phyloP scores from a whole-genome alignment of 1,284 basidiomycete genomes.

The Moniliophthora roreri region DNA sequence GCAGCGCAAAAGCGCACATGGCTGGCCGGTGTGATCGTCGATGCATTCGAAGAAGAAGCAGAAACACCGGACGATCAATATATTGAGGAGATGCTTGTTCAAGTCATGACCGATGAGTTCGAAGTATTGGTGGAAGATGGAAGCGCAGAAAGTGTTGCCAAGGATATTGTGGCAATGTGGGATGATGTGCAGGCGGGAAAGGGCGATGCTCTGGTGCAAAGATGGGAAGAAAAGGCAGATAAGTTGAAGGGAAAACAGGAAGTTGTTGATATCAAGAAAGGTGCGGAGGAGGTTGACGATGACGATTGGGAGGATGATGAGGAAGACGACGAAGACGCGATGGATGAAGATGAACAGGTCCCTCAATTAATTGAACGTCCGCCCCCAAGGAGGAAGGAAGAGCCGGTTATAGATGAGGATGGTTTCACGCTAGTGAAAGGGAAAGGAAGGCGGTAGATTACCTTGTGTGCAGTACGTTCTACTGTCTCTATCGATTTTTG shows the following conservation, averaged over 20 bases:
- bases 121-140: slow-evolving; percentile 14
- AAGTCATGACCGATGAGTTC: slow-evolving; percentile 16
- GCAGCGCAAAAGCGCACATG: slow-evolving; percentile 15
- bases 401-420: not conserved
- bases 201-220: slow-evolving; percentile 8
- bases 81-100: slow-evolving; percentile 13
- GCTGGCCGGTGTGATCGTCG: slow-evolving; percentile 14
- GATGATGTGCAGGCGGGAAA: slow-evolving; percentile 1
- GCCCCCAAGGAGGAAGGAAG: not conserved
- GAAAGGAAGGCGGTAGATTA: not conserved
- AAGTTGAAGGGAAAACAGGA: slow-evolving; percentile 9
- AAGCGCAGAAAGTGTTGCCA: slow-evolving; percentile 14
- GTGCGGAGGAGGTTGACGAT: not conserved
- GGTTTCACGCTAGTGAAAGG: slow-evolving; percentile 2
- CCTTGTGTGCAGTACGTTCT: too few relatives aligned
- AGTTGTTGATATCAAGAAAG: not conserved
- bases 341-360: not conserved
- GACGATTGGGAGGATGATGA: slow-evolving; percentile 3
- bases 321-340: slow-evolving; percentile 1
- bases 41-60: slow-evolving; percentile 13
- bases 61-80: slow-evolving; percentile 12
- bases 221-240: slow-evolving; percentile 12
- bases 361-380: slow-evolving; percentile 3
- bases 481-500: too few relatives aligned
- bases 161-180: slow-evolving; percentile 13